Evolutionary conservation across 1,284 basidiomycete species (phyloP).

Genomic region (Sanghuangporus sanghuang): DNA sequence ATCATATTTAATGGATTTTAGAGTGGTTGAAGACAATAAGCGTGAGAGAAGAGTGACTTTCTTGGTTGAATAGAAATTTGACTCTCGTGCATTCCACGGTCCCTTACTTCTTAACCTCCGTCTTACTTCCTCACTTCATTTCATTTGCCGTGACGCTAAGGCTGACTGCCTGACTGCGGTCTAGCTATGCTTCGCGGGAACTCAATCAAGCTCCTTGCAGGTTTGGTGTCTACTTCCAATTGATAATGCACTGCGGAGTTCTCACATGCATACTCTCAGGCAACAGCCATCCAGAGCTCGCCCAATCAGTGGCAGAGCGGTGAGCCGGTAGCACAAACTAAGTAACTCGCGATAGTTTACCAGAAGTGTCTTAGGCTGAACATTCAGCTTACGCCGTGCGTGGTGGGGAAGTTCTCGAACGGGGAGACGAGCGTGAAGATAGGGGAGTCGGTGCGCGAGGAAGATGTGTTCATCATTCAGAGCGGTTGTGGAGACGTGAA

Average conservation of each 20-base stretch:
- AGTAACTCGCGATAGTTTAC: conserved; percentile 30
- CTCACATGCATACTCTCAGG: conserved; percentile 46
- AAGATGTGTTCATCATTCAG: conserved; percentile 97
- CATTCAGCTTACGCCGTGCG: conserved; percentile 84
- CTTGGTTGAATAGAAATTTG: background rate
- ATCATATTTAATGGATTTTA: background rate
- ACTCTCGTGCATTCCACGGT: background rate
- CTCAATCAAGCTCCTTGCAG: conserved; percentile 89
- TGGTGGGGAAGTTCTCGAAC: conserved; percentile 94
- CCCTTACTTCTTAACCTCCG: background rate
- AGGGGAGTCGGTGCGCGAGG: conserved; percentile 91
- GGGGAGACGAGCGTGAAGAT: conserved; percentile 93
- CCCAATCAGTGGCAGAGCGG: conserved; percentile 91
- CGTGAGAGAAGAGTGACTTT: conserved; percentile 6
- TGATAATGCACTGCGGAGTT: background rate
- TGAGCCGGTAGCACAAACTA: conserved; percentile 58
- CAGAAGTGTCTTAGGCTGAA: conserved; percentile 66
- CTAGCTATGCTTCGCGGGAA: conserved; percentile 82
- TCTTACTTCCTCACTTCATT: background rate
- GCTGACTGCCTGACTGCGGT: conserved; percentile 19
- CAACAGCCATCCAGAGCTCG: conserved; percentile 97
- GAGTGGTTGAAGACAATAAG: background rate
- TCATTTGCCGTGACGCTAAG: background rate
- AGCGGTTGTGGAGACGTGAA: conserved; percentile 75
- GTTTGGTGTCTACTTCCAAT: conserved; percentile 35